Evolutionary conservation across 208 protist genomes (phyloP), one percentile per base, ranked within the genome.

Genomic region (Leptomonas seymouri): DNA sequence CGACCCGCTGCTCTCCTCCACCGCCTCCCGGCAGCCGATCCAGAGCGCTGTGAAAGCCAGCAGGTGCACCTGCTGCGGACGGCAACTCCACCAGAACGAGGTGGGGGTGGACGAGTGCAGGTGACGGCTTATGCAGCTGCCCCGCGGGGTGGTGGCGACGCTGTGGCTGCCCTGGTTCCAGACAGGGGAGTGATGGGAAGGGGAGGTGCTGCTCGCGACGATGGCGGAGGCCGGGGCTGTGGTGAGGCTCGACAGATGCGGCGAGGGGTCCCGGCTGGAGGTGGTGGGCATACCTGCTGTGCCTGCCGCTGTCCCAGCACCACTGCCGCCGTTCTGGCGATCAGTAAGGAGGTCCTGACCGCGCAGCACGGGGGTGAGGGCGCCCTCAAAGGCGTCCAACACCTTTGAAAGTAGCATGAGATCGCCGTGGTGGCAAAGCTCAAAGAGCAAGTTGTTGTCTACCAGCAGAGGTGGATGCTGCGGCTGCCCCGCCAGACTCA

Each of bases 1-100:
- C 23, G 84, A 85, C 53, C 78, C 78, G 23, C 65, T 67, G 41
- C 74, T 76, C 51, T 89, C 78, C 46, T 71, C 61, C 31, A 67
- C 69, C 34, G 71, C 68, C 67, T 87, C 81, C 11, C 89, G 80
- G 48, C 49, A 74, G 62, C 67, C 80, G 15, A 85, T 70, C 89
- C 89, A 94, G 44, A 67, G 54, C 27, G 79, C 84, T 34, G 73
- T 44, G 71, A 91, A 90, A 51, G 84, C 78, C 27, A 91, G 68
- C 42, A 57, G 72, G 55, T 90, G 83, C 30, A 81, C 75, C n/a
- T 94, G 83, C 74, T 94, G 89, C 55, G 84, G 74, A 0, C 77
- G 59, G 70, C 76, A 87, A 49, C 73, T 66, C 28, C 90, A 67
- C 74, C 85, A 84, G 74, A 91, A 89, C 18, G 77, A 81, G 16